Conservation (phyloP, 1,139 yeast genomes). For the Lodderomyces metapsilosis region DNA sequence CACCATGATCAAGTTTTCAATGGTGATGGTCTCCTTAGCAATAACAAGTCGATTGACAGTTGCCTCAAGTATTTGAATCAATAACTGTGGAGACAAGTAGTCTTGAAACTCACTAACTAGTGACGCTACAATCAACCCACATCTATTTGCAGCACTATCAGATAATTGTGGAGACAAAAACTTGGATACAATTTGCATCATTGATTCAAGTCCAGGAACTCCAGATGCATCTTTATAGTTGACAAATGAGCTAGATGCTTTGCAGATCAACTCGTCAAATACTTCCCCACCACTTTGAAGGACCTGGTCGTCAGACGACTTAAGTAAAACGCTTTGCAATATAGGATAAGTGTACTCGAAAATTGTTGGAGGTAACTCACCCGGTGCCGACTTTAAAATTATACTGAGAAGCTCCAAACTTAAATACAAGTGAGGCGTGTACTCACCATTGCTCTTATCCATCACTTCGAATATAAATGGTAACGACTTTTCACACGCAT, state of each 20-base stretch:
- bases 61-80: slow-evolving; percentile 66
- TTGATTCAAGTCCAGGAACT: slow-evolving; percentile 50
- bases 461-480: slow-evolving; percentile 48
- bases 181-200: slow-evolving; percentile 63
- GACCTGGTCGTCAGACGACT: slow-evolving; percentile 72
- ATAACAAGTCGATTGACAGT: slow-evolving; percentile 63
- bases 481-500: slow-evolving; percentile 51
- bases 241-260: slow-evolving; percentile 45
- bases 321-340: slow-evolving; percentile 49
- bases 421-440: slow-evolving; percentile 60
- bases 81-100: slow-evolving; percentile 47
- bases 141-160: slow-evolving; percentile 76
- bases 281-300: slow-evolving; percentile 78
- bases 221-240: slow-evolving; percentile 37
- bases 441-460: slow-evolving; percentile 29
- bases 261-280: slow-evolving; percentile 59
- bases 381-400: slow-evolving; percentile 46
- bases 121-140: slow-evolving; percentile 67
- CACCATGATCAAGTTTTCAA: slow-evolving; percentile 74
- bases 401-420: slow-evolving; percentile 65
- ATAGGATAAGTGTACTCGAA: slow-evolving; percentile 52
- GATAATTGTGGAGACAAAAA: slow-evolving; percentile 69
- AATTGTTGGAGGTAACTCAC: slow-evolving; percentile 45
- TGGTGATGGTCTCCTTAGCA: slow-evolving; percentile 68
- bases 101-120: slow-evolving; percentile 59